Conservation (phyloP, 495 filamentous ascomycete genomes). For the Podospora appendiculata region DNA sequence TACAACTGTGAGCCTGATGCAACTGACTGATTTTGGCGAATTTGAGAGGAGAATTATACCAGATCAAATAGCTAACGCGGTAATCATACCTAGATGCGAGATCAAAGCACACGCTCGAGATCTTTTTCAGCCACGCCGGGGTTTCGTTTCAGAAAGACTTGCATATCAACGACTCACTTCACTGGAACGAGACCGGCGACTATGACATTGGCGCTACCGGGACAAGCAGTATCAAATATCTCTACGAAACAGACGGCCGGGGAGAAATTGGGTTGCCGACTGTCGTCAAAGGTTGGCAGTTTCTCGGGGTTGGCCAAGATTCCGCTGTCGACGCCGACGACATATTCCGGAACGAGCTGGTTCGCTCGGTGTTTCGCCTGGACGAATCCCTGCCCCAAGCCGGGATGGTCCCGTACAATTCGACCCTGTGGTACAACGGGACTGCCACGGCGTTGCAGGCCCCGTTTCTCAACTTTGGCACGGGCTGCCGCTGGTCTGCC, state of each 20-base stretch:
- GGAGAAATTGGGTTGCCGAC: background rate
- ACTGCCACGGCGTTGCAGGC: background rate
- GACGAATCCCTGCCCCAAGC: background rate
- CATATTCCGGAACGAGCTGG: background rate
- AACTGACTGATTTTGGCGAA: too few relatives aligned
- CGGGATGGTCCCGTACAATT: background rate
- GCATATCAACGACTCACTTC: too few relatives aligned
- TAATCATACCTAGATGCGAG: too few relatives aligned
- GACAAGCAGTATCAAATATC: background rate
- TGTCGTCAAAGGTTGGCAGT: background rate
- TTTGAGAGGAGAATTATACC: too few relatives aligned
- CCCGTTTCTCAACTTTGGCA: background rate
- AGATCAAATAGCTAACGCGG: too few relatives aligned
- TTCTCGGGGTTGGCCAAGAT: background rate
- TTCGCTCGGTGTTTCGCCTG: background rate
- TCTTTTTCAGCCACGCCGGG: too few relatives aligned
- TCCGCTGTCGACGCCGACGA: background rate
- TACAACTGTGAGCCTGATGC: too few relatives aligned
- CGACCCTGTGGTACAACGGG: background rate
- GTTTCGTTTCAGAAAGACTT: too few relatives aligned
- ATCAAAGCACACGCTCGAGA: too few relatives aligned
- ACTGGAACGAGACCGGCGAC: background rate
- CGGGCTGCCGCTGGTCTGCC: background rate
- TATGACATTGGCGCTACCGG: background rate
- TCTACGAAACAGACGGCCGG: background rate